Evolutionary conservation across 2,329 filamentous ascomycete species (phyloP).

Genomic region (Chaetomiaceae sp.): DNA sequence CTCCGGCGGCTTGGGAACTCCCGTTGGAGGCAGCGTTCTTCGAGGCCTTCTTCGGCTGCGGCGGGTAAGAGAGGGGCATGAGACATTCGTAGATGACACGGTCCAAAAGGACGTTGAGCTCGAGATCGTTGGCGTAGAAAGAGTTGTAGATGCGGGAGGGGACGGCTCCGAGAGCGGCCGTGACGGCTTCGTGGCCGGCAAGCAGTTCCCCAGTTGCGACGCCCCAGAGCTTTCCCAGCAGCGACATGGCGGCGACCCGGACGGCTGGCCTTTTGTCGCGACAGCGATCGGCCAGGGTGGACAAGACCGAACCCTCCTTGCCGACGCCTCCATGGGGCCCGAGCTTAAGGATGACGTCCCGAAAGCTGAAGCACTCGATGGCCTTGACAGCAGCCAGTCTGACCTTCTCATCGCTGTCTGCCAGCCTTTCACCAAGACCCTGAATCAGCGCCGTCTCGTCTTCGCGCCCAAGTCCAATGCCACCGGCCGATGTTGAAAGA

Average conservation of each 20-base stretch:
- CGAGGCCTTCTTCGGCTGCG: conserved; percentile 56
- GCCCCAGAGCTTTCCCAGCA: conserved; percentile 87
- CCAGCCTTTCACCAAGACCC: conserved; percentile 73
- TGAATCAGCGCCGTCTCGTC: conserved; percentile 74
- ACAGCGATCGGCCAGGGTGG: conserved; percentile 78
- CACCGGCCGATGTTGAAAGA: conserved; percentile 83
- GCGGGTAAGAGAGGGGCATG: conserved; percentile 83
- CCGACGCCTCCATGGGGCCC: conserved; percentile 70
- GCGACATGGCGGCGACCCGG: conserved; percentile 78
- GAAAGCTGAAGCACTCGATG: conserved; percentile 74
- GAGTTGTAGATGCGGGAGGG: conserved; percentile 82
- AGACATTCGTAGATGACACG: conserved; percentile 81
- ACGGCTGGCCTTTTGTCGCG: conserved; percentile 81
- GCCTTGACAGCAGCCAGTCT: conserved; percentile 83
- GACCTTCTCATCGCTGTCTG: conserved; percentile 87
- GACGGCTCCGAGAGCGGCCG: conserved; percentile 70
- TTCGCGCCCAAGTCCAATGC: conserved; percentile 77
- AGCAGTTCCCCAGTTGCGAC: conserved; percentile 84
- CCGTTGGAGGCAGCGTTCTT: conserved; percentile 60
- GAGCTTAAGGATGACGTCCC: conserved; percentile 76
- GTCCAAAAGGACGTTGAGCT: conserved; percentile 80
- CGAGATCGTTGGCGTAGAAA: conserved; percentile 83
- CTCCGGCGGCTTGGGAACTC: conserved; percentile 46
- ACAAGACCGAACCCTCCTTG: conserved; percentile 72
- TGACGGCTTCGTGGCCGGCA: conserved; percentile 72